Evolutionary conservation across 169 alveolate species (phyloP), one percentile per base, ranked within the genome.

Genomic region (Toxoplasma gondii): DNA sequence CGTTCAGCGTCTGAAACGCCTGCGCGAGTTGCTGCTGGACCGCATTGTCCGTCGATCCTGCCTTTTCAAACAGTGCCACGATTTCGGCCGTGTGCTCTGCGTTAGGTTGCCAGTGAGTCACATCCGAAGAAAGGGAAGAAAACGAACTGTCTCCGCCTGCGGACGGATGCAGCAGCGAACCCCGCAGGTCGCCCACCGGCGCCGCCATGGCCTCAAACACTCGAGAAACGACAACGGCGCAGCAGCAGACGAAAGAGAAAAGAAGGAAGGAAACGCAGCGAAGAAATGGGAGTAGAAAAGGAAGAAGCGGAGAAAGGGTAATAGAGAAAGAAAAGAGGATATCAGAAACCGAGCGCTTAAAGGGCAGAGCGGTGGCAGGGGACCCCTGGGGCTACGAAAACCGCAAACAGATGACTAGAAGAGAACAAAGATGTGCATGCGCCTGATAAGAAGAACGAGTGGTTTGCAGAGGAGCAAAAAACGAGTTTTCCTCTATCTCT

Each of bases 11-110:
- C 90, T 82, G 90, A 36, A 82, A 82, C 90, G 90, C 90, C 64
- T 43, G 90, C 9, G 90, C 90, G 10, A 82, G 24, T 34, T 82
- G 90, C 90, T 82, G 90, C 64, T 82, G 90, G n/a, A 82, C 90
- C 5, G 34, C 67, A 38, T 82, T 82, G 67, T 82, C 90, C 36
- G 67, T 39, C 17, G 44, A 29, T 1, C 90, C 90, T 5, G 90
- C 90, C 67, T 43, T 38, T 10, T 29, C 34, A 31, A 82, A 82
- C 24, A 82, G 38, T 10, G n/a, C 53, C 41, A 82, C 90, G 24
- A 82, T 82, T 36, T 82, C 90, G 34, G 53, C 64, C 5, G 39
- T 39, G 67, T 82, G 90, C 34, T 82, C 69, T 19, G 67, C 41
- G 36, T 44, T 82, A 1, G 67, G 67, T 38, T 24, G 69, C 90